Evolutionary conservation across 208 protist species (phyloP).

Genomic region (Trypanosoma scelopori): DNA sequence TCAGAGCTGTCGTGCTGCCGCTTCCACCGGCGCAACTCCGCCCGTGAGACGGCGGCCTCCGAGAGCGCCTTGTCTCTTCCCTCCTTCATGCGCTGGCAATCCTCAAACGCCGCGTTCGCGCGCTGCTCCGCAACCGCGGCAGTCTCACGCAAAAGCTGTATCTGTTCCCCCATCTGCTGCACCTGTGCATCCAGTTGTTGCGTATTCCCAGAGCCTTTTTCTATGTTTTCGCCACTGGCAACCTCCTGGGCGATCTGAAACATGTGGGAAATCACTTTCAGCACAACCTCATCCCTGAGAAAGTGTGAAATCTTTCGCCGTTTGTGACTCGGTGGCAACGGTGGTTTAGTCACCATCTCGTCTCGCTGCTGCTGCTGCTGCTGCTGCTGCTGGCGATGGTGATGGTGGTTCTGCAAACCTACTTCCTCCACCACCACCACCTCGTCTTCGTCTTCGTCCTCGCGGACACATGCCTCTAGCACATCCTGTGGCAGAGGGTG

Average conservation of each 20-base stretch:
- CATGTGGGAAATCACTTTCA: conserved; percentile 78
- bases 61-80: conserved; percentile 70
- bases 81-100: conserved; percentile 36
- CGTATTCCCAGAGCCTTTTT: background rate
- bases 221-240: background rate
- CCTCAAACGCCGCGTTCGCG: conserved; percentile 22
- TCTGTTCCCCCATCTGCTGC: conserved; percentile 19
- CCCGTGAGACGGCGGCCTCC: conserved; percentile 67
- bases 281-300: conserved; percentile 36
- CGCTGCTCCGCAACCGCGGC: conserved; percentile 46
- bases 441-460: no score
- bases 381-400: conserved; percentile 25
- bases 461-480: conserved; percentile 43
- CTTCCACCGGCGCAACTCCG: conserved; percentile 73
- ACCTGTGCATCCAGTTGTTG: conserved; percentile 38
- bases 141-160: conserved; percentile 43
- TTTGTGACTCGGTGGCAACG: conserved; percentile 8
- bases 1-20: conserved; percentile 10
- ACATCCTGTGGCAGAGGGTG: conserved; percentile 47
- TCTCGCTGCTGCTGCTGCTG: conserved; percentile 22
- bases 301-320: conserved; percentile 53
- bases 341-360: conserved; percentile 6
- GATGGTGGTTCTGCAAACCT: conserved; percentile 15
- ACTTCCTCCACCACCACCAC: background rate
- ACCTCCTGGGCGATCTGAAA: conserved; percentile 52